These are phyloP conservation scores for Papiliotrema laurentii DNA, from an alignment of 1,284 basidiomycete genomes.

Conservation along the genomic window DNA sequence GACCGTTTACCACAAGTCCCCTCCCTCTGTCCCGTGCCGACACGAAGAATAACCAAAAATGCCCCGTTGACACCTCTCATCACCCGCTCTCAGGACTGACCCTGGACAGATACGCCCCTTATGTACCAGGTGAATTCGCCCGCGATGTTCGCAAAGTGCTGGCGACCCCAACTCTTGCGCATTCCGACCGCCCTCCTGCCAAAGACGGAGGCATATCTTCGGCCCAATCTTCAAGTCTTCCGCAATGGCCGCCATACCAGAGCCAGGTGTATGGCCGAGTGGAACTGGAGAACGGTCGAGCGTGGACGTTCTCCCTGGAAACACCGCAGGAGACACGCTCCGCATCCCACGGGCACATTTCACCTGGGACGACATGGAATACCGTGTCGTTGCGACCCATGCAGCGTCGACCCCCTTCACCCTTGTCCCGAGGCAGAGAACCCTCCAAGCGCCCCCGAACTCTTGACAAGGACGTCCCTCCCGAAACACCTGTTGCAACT, in stretches of 20 bases:
- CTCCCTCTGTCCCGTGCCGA: not conserved
- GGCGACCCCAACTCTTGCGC: not conserved
- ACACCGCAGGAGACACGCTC: not conserved
- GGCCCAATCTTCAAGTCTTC: not conserved
- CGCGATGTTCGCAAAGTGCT: not conserved
- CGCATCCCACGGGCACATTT: not conserved
- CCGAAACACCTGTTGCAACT: not conserved
- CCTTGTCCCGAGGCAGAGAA: not conserved
- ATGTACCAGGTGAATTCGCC: constrained; percentile 1
- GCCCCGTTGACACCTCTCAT: not conserved
- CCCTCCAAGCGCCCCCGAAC: not conserved
- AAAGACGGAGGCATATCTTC: not conserved
- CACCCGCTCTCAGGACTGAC: constrained; percentile 6
- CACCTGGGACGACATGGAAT: not conserved
- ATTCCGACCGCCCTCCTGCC: not conserved
- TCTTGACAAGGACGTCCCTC: not conserved
- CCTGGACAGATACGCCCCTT: constrained; percentile 3
- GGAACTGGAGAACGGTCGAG: not conserved
- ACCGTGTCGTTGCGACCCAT: not conserved
- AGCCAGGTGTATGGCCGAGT: not conserved
- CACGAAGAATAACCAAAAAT: not conserved
- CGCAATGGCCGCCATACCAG: not conserved
- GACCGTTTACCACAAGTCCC: too few species aligned
- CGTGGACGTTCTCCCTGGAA: not conserved
- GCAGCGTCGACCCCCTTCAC: not conserved